These are phyloP conservation scores for Taxillus chinensis DNA, from an alignment of 164 flowering plant species.

Conservation along the genomic window DNA sequence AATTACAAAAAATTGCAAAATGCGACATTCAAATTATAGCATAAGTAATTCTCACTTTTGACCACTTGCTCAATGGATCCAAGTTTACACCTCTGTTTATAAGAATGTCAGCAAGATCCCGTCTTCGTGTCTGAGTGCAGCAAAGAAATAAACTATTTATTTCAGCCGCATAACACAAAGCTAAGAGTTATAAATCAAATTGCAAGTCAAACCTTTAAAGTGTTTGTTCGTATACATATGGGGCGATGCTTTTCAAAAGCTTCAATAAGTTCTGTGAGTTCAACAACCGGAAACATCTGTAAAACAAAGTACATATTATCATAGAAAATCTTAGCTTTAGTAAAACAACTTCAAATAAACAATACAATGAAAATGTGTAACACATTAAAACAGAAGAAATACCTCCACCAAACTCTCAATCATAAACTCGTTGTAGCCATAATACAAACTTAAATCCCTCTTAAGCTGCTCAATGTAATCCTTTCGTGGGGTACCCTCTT, in stretches of 20 bases:
- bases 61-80: slow-evolving; percentile 93
- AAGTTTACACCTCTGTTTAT: slow-evolving; percentile 90
- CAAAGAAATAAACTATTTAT: not conserved
- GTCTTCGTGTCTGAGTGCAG: slow-evolving; percentile 56
- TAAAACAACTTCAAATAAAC: not conserved
- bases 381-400: not conserved
- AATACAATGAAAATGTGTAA: not conserved
- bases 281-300: slow-evolving; percentile 85
- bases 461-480: slow-evolving; percentile 78
- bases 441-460: slow-evolving; percentile 67
- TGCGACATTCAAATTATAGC: not conserved
- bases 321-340: too few relatives aligned
- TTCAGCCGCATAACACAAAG: not conserved
- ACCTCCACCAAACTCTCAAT: slow-evolving; percentile 83
- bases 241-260: slow-evolving; percentile 91
- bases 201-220: slow-evolving; percentile 50
- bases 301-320: not conserved
- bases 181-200: not conserved
- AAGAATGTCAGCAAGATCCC: slow-evolving; percentile 87
- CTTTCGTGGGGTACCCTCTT: slow-evolving; percentile 57
- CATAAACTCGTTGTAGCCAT: slow-evolving; percentile 93
- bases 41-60: slow-evolving; percentile 50
- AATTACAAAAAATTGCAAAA: not conserved
- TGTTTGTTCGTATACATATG: slow-evolving; percentile 73
- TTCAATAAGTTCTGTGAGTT: slow-evolving; percentile 85